A percentile compares a stretch with the other conserved stretches of the same genome.
These are phyloP conservation scores for Mortierella sp. DNA, from an alignment of 371 early-diverging fungal species.

Conservation along the genomic window DNA sequence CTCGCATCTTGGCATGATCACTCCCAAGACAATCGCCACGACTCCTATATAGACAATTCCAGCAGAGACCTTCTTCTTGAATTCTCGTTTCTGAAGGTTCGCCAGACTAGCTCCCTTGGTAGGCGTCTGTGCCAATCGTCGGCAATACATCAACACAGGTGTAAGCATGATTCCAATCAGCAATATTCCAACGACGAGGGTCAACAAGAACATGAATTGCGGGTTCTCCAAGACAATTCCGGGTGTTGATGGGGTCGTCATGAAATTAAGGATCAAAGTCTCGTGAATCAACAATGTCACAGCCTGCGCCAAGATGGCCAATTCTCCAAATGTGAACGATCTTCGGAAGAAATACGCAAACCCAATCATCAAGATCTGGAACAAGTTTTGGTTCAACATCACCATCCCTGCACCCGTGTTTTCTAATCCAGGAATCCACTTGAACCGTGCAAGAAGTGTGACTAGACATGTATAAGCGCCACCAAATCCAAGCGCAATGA, in stretches of 20 bases:
- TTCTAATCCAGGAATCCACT: constrained; percentile 52
- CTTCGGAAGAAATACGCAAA: constrained; percentile 58
- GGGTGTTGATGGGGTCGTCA: constrained; percentile 16
- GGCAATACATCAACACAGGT: constrained; percentile 67
- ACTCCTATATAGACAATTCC: constrained; percentile 40
- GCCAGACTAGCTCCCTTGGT: constrained; percentile 57
- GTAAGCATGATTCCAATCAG: constrained; percentile 69
- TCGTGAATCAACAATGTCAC: constrained; percentile 64
- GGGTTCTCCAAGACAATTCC: constrained; percentile 43
- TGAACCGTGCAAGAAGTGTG: constrained; percentile 44
- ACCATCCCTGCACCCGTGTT: constrained; percentile 55
- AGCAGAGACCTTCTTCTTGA: constrained; percentile 53
- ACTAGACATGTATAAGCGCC: constrained; percentile 42
- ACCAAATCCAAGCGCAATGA: constrained; percentile 53
- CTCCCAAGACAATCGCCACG: constrained; percentile 30
- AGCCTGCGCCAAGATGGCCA: constrained; percentile 73
- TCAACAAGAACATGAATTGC: constrained; percentile 49
- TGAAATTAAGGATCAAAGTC: constrained; percentile 40
- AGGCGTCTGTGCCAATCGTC: constrained; percentile 64
- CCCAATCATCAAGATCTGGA: constrained; percentile 49
- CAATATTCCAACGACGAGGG: constrained; percentile 77
- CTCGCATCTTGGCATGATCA: constrained; percentile 51
- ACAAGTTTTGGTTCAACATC: constrained; percentile 52
- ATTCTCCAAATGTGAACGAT: constrained; percentile 79
- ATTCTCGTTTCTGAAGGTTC: constrained; percentile 47